These are phyloP conservation scores for Umbelopsis sp. DNA, from an alignment of 192 early-diverging fungal species.

Conservation along the genomic window DNA sequence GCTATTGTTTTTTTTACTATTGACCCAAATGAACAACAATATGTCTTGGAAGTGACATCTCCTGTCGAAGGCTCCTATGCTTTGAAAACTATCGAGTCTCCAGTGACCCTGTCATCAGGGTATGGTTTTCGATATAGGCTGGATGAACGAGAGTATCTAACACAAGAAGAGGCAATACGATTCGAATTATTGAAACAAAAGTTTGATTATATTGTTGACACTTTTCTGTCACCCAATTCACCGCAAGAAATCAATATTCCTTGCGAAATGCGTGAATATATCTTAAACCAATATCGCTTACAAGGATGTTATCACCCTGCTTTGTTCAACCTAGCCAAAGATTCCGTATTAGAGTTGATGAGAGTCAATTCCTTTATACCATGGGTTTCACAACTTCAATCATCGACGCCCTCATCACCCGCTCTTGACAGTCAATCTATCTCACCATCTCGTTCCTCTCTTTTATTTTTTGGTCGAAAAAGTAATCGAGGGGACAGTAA, in stretches of 20 bases:
- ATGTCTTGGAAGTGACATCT: not conserved
- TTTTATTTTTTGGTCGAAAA: not conserved
- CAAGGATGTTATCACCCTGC: slow-evolving; percentile 21
- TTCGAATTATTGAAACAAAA: slow-evolving; percentile 2
- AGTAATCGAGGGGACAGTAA: not conserved
- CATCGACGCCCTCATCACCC: not conserved
- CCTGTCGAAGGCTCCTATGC: not conserved
- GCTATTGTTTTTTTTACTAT: slow-evolving; percentile 12
- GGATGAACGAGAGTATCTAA: not conserved
- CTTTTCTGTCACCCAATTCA: slow-evolving; percentile 31
- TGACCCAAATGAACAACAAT: slow-evolving; percentile 10
- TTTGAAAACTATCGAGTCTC: not conserved
- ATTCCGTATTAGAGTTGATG: slow-evolving; percentile 37
- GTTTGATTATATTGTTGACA: slow-evolving; percentile 20
- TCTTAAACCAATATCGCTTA: slow-evolving; percentile 22
- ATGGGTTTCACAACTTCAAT: slow-evolving; percentile 20
- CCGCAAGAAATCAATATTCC: slow-evolving; percentile 40
- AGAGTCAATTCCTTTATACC: slow-evolving; percentile 38
- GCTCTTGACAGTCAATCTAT: not conserved
- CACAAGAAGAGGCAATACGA: slow-evolving; percentile 3
- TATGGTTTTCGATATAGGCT: not conserved
- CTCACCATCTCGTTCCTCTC: not conserved
- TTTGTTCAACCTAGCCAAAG: slow-evolving; percentile 23
- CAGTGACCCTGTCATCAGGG: not conserved
- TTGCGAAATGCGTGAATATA: slow-evolving; percentile 35